Conservation (phyloP, 2,329 filamentous ascomycete genomes). For the Bipolaris bicolor region DNA sequence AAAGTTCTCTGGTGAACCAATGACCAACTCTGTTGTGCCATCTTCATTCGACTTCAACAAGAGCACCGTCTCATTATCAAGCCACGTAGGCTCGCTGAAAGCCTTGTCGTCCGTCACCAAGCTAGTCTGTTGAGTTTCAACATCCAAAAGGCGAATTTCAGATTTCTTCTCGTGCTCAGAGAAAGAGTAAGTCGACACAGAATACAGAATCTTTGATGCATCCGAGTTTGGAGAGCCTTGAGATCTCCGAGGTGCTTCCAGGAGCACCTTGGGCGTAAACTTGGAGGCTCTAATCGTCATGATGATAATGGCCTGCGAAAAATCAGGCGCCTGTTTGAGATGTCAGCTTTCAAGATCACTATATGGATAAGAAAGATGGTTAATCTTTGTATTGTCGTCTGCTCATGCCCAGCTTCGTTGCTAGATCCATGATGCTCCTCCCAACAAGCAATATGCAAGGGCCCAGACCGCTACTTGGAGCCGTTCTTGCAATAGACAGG, state of each 20-base stretch:
- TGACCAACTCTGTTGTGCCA: slow-evolving; percentile 48
- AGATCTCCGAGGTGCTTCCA: slow-evolving; percentile 76
- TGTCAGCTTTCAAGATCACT: neutral
- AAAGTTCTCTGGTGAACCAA: slow-evolving; percentile 44
- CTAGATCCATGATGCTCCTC: neutral
- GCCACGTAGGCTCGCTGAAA: slow-evolving; percentile 76
- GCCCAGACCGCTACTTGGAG: slow-evolving; percentile 4
- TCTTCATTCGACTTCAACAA: slow-evolving; percentile 57
- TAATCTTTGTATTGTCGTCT: neutral
- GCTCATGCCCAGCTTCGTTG: neutral
- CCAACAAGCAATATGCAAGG: slow-evolving; percentile 3
- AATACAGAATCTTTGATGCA: slow-evolving; percentile 70
- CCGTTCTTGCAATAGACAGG: neutral
- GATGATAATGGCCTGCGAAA: slow-evolving; percentile 1
- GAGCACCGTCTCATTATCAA: slow-evolving; percentile 70
- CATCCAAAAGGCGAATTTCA: slow-evolving; percentile 74
- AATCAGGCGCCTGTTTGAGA: neutral
- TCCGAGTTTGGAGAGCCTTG: slow-evolving; percentile 71
- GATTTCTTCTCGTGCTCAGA: slow-evolving; percentile 70
- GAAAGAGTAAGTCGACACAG: slow-evolving; percentile 80
- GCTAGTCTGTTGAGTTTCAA: slow-evolving; percentile 68
- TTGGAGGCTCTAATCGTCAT: slow-evolving; percentile 75
- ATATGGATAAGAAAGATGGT: no score
- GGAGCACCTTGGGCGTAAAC: slow-evolving; percentile 77
- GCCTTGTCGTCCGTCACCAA: slow-evolving; percentile 68